Base-by-base conservation (phyloP, 1,284 basidiomycete species). In the Kwoniella shivajii region DNA sequence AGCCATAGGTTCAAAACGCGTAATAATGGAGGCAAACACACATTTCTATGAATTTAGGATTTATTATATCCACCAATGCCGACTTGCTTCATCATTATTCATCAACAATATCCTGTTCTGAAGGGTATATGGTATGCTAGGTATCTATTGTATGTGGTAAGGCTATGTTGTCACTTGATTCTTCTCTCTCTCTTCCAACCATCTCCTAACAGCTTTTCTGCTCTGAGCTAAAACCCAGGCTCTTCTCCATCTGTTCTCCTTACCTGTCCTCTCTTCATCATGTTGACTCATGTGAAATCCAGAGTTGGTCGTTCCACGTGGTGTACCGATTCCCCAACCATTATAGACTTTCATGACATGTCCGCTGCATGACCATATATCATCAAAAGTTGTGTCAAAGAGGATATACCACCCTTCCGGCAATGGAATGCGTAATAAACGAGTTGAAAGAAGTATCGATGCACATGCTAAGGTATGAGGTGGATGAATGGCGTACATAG, bases 381-480 rank as follows among this genome's bases (percentile, higher is more conserved):
- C 91, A 54, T 91, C 89, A 84, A 85, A 89, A 1, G 85, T 82
- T 0, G 88, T 88, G 69, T 95, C 91, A 68, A 95, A 95, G 1
- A 95, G 80, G 49, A 88, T 84, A 86, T 88, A 92, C 91, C 91
- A 95, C n/a, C 82, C 78, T 1, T 84, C 84, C 0, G 91, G 91
- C 1, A 94, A 81, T 0, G 88, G 75, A 24, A 93, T 85, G n/a
- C 79, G 80, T 11, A 87, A 76, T 47, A 87, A 82, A 4, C 90
- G 84, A 9, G 84, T 83, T 0, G 89, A 83, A 37, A 94, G 84
- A 36, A 91, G 80, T 54, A 95, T 92, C 2, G 89, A 85, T 0
- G 91, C 88, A 69, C 88, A 87, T 29, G 94, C 92, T 26, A 97
- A 88, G 1, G 89, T 88, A 7, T 92, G 90, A 4, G 94, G 85